Evolutionary conservation across 176 grass and related monocot species (phyloP), one percentile per base, ranked within the genome.

Genomic region (Carex kokanica): DNA sequence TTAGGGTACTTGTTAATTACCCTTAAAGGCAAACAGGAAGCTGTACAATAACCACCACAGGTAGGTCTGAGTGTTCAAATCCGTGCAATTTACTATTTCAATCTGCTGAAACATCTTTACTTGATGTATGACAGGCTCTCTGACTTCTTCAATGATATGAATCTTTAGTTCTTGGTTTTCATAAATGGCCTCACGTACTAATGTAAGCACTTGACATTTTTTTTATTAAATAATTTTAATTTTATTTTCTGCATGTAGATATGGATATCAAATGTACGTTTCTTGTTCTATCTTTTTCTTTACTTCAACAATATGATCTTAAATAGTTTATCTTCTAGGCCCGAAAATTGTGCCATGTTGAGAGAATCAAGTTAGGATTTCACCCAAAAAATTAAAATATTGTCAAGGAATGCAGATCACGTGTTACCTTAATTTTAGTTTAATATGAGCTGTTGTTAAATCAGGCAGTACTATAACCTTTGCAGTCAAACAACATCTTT

Each of bases 141-240:
- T 0, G 93, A 95, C 84, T 95, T 95, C 86, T 88, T 95, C 66
- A 60, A 80, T 53, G 64, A 41, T 83, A 83, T 95, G 86, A 86
- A 87, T 86, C 88, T 95, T 82, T 95, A 95, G 59, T 23, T 25
- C 12, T 20, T 73, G 71, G 17, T 16, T 74, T 52, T 74, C 45
- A 45, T 47, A 47, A 47, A 23, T 43, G 21, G 47, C 71, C 45
- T 74, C n/a, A 49, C 18, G 8, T 36, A 20, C 1, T 47, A 66
- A 82, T 65, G 79, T 82, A 82, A 82, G 60, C 31, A 25, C 13
- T 60, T 80, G 4, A 15, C 24, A 78, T 56, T 58, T 29, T 61
- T 43, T 8, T 34, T 62, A 74, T 74, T 16, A 27, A 51, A 53
- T 52, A 15, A 74, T 52, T 52, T 13, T 74, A 29, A 43, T 45